phyloP scores from a whole-genome alignment of 371 early-diverging fungal genomes.

The Vairimorpha apis region DNA sequence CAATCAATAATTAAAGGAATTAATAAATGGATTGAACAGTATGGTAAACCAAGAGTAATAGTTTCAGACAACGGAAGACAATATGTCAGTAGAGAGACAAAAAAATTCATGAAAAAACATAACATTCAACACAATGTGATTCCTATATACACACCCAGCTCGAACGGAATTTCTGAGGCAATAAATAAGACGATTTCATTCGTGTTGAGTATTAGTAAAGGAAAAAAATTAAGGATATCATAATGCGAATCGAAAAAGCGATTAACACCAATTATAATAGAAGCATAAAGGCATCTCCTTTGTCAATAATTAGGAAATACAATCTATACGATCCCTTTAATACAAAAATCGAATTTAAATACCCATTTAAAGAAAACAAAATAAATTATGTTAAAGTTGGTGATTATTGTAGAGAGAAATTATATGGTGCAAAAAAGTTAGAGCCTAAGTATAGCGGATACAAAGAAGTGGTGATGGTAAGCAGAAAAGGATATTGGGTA shows the following conservation, averaged over 20 bases:
- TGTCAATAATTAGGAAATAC: not conserved
- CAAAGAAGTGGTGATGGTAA: too few species aligned
- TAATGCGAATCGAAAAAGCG: not conserved
- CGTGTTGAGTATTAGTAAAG: not conserved
- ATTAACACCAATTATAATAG: not conserved
- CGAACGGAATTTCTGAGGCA: conserved; percentile 7
- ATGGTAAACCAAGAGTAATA: conserved; percentile 7
- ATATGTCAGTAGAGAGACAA: conserved; percentile 17
- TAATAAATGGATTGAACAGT: conserved; percentile 2
- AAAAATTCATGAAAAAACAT: not conserved
- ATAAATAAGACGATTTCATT: not conserved
- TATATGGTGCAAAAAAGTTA: not conserved
- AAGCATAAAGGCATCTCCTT: not conserved
- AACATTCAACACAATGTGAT: conserved; percentile 5
- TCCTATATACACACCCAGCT: not conserved
- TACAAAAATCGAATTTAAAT: not conserved
- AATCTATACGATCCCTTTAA: not conserved
- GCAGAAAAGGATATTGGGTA: not conserved
- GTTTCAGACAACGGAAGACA: conserved; percentile 21
- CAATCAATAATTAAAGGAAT: not conserved
- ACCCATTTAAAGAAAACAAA: not conserved
- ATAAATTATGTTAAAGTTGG: not conserved
- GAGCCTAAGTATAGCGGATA: not conserved
- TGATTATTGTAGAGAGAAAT: not conserved
- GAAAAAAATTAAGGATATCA: not conserved